Percentiles rank a stretch among this genome's conserved stretches.
These are phyloP conservation scores for Ceratocystis papillata DNA, from an alignment of 2,329 filamentous ascomycete species.

Conservation along the genomic window DNA sequence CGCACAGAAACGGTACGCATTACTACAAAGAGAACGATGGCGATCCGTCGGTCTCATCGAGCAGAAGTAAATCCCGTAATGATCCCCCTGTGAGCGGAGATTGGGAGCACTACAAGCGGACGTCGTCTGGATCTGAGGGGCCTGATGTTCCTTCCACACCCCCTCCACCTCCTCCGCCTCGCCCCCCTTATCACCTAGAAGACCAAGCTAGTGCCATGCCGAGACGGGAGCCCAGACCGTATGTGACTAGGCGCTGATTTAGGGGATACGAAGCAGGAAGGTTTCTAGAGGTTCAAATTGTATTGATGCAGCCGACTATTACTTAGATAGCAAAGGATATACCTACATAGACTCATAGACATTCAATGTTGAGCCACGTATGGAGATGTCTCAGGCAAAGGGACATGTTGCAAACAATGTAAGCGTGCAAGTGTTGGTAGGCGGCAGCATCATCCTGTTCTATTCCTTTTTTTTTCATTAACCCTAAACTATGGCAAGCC, in stretches of 20 bases:
- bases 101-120: conserved; percentile 18
- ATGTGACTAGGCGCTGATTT: conserved; percentile 9
- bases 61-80: background rate
- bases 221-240: conserved; percentile 21
- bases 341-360: background rate
- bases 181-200: conserved; percentile 20
- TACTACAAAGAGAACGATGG: conserved; percentile 19
- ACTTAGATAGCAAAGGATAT: background rate
- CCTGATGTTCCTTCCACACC: conserved; percentile 16
- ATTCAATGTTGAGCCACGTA: background rate
- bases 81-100: conserved; percentile 14
- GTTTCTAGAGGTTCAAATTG: too few relatives aligned
- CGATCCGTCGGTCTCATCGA: conserved; percentile 7
- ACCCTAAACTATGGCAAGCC: background rate
- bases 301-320: background rate
- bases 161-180: conserved; percentile 22
- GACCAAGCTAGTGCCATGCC: background rate
- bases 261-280: background rate
- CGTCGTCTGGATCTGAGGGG: conserved; percentile 5
- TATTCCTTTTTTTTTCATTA: background rate
- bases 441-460: background rate
- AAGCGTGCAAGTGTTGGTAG: background rate
- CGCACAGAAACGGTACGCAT: conserved; percentile 17
- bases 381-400: too few relatives aligned
- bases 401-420: background rate